phyloP scores from a whole-genome alignment of 2,329 filamentous ascomycete species.

The Aureobasidium sp. region DNA sequence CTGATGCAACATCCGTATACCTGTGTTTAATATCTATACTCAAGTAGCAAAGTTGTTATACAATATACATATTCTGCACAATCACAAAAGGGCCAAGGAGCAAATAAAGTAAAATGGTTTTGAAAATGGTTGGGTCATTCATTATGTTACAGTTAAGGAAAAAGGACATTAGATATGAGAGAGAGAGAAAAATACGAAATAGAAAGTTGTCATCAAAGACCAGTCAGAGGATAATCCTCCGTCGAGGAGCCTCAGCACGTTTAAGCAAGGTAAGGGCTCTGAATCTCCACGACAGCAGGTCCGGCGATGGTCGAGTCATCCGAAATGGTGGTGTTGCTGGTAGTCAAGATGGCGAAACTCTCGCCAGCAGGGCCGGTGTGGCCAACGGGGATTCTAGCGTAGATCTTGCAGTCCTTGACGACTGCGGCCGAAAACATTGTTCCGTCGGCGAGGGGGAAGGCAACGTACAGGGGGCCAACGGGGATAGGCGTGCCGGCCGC shows the following conservation, averaged over 20 bases:
- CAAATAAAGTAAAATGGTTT: background rate
- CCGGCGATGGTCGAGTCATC: conserved; percentile 25
- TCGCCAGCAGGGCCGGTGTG: conserved; percentile 19
- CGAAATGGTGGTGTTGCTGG: conserved; percentile 15
- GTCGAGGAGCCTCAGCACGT: background rate
- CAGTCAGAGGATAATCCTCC: too few species aligned
- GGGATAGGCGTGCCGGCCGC: conserved; percentile 17
- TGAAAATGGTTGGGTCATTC: background rate
- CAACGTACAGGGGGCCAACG: conserved; percentile 20
- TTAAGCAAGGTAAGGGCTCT: background rate
- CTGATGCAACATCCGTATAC: too few species aligned
- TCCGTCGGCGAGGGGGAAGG: conserved; percentile 19
- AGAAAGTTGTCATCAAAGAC: too few species aligned
- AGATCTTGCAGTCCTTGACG: conserved; percentile 4
- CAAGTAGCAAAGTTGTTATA: too few species aligned
- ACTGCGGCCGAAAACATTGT: conserved; percentile 16
- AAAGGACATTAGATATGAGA: background rate
- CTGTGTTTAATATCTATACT: too few species aligned
- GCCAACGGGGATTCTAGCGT: conserved; percentile 14
- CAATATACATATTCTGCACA: too few species aligned
- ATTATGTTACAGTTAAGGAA: background rate
- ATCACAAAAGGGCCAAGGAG: too few species aligned
- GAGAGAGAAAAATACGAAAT: background rate
- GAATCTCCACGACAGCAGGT: conserved; percentile 16
- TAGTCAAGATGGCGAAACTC: conserved; percentile 22